phyloP scores from a whole-genome alignment of 495 filamentous ascomycete genomes.

The Talaromyces wortmannii region DNA sequence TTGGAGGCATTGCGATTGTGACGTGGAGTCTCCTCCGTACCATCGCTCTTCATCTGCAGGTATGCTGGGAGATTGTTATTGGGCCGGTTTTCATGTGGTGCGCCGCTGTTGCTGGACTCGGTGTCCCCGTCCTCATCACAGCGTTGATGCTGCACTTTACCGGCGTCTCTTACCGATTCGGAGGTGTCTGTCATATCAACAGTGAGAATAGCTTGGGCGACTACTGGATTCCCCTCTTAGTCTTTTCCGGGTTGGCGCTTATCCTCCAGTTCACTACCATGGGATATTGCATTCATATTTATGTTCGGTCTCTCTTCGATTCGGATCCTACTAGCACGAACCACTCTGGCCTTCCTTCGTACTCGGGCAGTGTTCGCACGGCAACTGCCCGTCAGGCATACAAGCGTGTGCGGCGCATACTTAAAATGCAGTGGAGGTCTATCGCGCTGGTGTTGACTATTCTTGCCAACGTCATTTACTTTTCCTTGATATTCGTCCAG shows the following conservation, averaged over 20 bases:
- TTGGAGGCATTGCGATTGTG: conserved; percentile 75
- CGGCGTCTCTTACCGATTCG: conserved; percentile 91
- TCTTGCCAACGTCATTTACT: conserved; percentile 82
- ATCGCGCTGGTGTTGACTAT: conserved; percentile 83
- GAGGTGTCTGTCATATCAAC: conserved; percentile 88
- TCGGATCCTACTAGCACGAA: conserved; percentile 59
- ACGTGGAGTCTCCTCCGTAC: conserved; percentile 91
- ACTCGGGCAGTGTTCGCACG: conserved; percentile 71
- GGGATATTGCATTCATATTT: conserved; percentile 90
- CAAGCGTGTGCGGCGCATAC: conserved; percentile 72
- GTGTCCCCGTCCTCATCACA: conserved; percentile 66
- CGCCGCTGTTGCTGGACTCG: conserved; percentile 76
- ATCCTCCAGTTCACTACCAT: conserved; percentile 82
- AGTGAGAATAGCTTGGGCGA: conserved; percentile 68
- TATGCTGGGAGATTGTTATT: conserved; percentile 91
- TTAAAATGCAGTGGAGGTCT: conserved; percentile 92
- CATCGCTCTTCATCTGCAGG: conserved; percentile 89
- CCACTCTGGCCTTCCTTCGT: conserved; percentile 69
- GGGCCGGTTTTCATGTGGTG: conserved; percentile 87
- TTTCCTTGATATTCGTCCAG: conserved; percentile 82
- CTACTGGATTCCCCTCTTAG: conserved; percentile 87
- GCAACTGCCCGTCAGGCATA: conserved; percentile 85
- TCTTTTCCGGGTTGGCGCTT: conserved; percentile 68
- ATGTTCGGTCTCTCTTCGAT: conserved; percentile 74
- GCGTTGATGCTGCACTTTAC: conserved; percentile 72